A percentile compares a stretch with the other conserved stretches of the same genome.
phyloP scores from a whole-genome alignment of 1,139 yeast genomes.

The Pichia terricola region DNA sequence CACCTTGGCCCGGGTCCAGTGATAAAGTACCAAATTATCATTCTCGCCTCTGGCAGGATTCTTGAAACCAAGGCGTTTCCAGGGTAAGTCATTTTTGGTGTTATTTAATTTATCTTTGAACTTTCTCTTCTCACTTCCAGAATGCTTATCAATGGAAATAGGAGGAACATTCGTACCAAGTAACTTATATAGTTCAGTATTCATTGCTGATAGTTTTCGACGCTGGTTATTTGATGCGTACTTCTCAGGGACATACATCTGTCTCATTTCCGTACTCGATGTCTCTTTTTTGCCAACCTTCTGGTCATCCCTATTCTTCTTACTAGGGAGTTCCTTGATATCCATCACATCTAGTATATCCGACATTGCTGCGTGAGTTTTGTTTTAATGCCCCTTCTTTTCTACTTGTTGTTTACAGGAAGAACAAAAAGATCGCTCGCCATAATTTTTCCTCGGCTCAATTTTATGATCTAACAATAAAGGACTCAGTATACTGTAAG shows the following conservation, averaged over 20 bases:
- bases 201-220: constrained; percentile 54
- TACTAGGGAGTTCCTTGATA: constrained; percentile 35
- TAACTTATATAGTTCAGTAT: constrained; percentile 78
- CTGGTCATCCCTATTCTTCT: constrained; percentile 13
- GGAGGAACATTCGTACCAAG: constrained; percentile 94
- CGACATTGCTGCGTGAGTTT: constrained; percentile 18
- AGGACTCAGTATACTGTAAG: too few relatives aligned
- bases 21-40: constrained; percentile 44
- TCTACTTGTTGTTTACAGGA: neutral
- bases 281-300: neutral
- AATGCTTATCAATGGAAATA: constrained; percentile 38
- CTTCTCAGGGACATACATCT: constrained; percentile 11
- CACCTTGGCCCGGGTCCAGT: constrained; percentile 51
- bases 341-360: constrained; percentile 77
- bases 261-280: constrained; percentile 5
- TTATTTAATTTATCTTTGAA: constrained; percentile 54
- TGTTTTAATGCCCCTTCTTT: neutral
- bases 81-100: constrained; percentile 35
- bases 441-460: too few relatives aligned
- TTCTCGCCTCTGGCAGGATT: constrained; percentile 35
- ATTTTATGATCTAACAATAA: too few relatives aligned
- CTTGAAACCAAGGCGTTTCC: constrained; percentile 61
- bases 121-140: constrained; percentile 24
- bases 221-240: constrained; percentile 17
- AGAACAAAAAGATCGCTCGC: too few relatives aligned